These are phyloP conservation scores for Lachancea meyersii DNA, from an alignment of 805 yeast species.

Conservation along the genomic window DNA sequence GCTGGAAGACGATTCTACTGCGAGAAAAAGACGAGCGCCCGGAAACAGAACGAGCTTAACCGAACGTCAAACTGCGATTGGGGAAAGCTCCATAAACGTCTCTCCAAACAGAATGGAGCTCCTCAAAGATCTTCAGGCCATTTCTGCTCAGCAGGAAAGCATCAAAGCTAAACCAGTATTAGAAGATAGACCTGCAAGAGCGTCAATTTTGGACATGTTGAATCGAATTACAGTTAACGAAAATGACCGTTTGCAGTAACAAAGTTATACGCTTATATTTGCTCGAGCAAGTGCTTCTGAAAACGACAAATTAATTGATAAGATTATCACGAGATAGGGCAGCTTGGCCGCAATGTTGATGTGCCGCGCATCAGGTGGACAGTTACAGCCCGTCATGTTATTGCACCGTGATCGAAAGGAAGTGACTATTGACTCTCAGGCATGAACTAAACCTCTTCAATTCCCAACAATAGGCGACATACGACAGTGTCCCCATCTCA, in stretches of 20 bases:
- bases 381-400: too few relatives aligned
- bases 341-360: too few relatives aligned
- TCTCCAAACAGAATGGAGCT: conserved; percentile 10
- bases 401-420: too few relatives aligned
- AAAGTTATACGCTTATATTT: neutral
- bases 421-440: too few relatives aligned
- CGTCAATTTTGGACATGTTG: conserved; percentile 11
- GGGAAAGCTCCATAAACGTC: neutral
- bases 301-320: too few relatives aligned
- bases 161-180: neutral
- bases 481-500: too few relatives aligned
- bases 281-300: too few relatives aligned
- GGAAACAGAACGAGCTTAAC: conserved; percentile 1
- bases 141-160: conserved; percentile 7
- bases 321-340: too few relatives aligned
- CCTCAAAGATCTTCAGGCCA: conserved; percentile 7
- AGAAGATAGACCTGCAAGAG: conserved; percentile 6
- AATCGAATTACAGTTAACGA: conserved; percentile 7
- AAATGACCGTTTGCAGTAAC: neutral
- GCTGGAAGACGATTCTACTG: conserved; percentile 8
- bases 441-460: too few relatives aligned
- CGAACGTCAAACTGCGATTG: neutral
- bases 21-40: neutral
- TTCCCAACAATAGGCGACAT: too few relatives aligned
- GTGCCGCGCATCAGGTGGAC: too few relatives aligned